These are phyloP conservation scores for Yarrowia sp. DNA, from an alignment of 805 yeast genomes.

Conservation along the genomic window DNA sequence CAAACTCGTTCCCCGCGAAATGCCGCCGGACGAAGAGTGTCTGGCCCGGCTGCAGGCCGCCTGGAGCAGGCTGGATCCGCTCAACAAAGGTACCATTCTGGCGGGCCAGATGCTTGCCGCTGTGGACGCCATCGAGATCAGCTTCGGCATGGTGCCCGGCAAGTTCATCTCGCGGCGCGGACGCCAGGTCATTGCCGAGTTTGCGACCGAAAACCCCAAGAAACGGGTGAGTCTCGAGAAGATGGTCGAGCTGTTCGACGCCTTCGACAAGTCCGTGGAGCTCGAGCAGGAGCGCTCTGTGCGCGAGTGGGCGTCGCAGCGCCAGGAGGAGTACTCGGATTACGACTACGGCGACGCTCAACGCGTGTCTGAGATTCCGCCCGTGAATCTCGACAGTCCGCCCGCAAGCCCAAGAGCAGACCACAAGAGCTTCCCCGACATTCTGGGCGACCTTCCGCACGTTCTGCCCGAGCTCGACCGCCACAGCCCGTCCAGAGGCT, in stretches of 20 bases:
- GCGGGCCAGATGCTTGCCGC: constrained; percentile 18
- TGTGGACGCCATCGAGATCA: neutral
- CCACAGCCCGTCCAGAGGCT: neutral
- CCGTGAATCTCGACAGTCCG: neutral
- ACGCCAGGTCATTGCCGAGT: neutral
- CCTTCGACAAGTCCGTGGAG: constrained; percentile 5
- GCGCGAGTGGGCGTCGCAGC: neutral
- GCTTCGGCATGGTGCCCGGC: constrained; percentile 5
- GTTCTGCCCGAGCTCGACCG: constrained; percentile 7
- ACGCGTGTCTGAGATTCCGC: neutral
- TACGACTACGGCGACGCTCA: neutral
- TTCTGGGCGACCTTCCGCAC: neutral
- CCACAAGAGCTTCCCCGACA: neutral
- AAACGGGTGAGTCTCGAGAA: neutral
- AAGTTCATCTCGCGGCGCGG: constrained; percentile 6
- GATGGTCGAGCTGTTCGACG: constrained; percentile 3
- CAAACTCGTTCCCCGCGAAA: neutral
- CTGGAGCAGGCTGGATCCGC: neutral
- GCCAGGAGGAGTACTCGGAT: neutral
- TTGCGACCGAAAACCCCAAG: neutral
- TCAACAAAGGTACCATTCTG: neutral
- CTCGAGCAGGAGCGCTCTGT: neutral
- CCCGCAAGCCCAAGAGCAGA: neutral
- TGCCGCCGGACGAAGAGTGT: constrained; percentile 11
- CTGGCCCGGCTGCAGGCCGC: neutral